A percentile compares a stretch with the other conserved stretches of the same genome.
Evolutionary conservation across 805 yeast species (phyloP).

Genomic region (Pichia rugopelliculosa): DNA sequence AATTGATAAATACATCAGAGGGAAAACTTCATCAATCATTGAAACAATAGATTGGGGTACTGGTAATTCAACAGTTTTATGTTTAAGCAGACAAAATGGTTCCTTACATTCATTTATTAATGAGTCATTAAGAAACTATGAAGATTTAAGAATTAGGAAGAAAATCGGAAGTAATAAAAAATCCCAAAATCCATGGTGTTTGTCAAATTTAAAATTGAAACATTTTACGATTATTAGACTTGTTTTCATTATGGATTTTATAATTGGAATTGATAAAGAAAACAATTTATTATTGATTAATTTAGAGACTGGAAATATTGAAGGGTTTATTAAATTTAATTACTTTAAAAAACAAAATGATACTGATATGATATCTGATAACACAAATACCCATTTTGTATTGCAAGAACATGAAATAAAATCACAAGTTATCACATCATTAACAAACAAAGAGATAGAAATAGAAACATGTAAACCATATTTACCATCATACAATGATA

Average conservation of each 20-base stretch:
- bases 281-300: constrained; percentile 18
- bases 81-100: constrained; percentile 48
- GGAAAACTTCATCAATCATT: constrained; percentile 53
- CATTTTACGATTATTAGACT: constrained; percentile 11
- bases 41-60: constrained; percentile 47
- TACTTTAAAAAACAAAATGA: background rate
- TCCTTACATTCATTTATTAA: constrained; percentile 57
- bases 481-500: constrained; percentile 20
- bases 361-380: too few relatives aligned
- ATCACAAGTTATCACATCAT: background rate
- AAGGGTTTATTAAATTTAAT: background rate
- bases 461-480: constrained; percentile 44
- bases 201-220: constrained; percentile 29
- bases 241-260: constrained; percentile 3
- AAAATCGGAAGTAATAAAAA: constrained; percentile 1
- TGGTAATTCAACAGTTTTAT: constrained; percentile 37
- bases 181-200: constrained; percentile 36
- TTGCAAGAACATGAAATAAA: background rate
- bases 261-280: constrained; percentile 21
- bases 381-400: background rate
- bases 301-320: constrained; percentile 13
- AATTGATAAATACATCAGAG: constrained; percentile 52
- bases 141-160: constrained; percentile 1
- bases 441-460: constrained; percentile 33
- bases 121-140: constrained; percentile 24